Base-by-base conservation (phyloP, 306 rosid species). In the Quercus berberidifolia region DNA sequence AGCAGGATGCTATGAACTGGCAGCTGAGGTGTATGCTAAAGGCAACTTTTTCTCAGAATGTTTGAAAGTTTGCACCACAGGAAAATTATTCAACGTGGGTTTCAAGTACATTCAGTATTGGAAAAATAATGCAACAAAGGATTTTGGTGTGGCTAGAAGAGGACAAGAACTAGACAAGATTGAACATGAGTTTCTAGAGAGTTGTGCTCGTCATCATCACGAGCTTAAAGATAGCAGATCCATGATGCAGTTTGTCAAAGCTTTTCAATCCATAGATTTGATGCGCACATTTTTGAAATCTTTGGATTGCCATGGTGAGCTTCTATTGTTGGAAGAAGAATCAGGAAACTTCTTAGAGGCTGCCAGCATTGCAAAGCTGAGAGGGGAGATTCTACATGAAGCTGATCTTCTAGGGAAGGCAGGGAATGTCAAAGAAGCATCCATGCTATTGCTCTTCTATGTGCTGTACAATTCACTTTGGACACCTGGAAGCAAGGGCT, bases 161-260 rank as follows among this genome's bases (percentile, higher is more conserved):
- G 63, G 60, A 20, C 28, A 84, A 28, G 86, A 79, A 33, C 69
- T 88, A 3, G 75, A 78, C 21, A 68, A 82, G 62, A 79, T 84
- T 49, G 94, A 89, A 55, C 94, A 89, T 23, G 80, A 60, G 10
- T 93, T 89, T 82, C 65, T 93, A 18, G 92, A 88, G 83, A 80
- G 56, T 55, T 90, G 97, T 73, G 98, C 98, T 26, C 75, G 56
- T 19, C 88, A 87, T 81, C 90, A 88, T 74, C 75, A 82, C 74
- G 62, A 75, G 25, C 58, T 49, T 38, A 85, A 82, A 64, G 97
- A 91, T 74, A 57, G 5, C 52, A 87, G 58, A 74, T 86, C 90
- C 26, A 91, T 93, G 98, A 83, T 91, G 94, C 88, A 81, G 57
- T 88, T 87, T 88, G 92, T 93, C 51, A 83, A 83, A 82, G 94